These are phyloP conservation scores for Sporothrix protearum DNA, from an alignment of 2,329 filamentous ascomycete species.

Conservation along the genomic window DNA sequence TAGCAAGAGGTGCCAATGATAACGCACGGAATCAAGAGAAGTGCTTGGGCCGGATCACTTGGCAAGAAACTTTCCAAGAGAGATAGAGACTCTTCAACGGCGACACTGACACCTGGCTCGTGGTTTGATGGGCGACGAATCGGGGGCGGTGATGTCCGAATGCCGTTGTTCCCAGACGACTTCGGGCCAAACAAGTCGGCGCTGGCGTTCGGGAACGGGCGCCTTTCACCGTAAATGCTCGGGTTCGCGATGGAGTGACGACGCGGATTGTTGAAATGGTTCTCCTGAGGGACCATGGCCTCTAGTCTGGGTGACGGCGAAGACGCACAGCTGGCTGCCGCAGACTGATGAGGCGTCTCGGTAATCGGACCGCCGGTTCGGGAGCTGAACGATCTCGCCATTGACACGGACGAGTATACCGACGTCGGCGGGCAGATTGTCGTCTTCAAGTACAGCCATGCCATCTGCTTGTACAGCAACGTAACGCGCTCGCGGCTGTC, in stretches of 20 bases:
- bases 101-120: conserved; percentile 50
- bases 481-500: conserved; percentile 56
- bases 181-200: conserved; percentile 22
- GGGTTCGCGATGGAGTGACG: conserved; percentile 32
- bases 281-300: conserved; percentile 5
- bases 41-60: conserved; percentile 56
- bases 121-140: conserved; percentile 47
- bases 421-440: conserved; percentile 55
- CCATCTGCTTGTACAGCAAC: conserved; percentile 61
- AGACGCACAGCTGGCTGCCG: conserved; percentile 37
- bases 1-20: conserved; percentile 61
- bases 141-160: conserved; percentile 43
- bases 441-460: conserved; percentile 62
- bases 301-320: conserved; percentile 33
- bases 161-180: conserved; percentile 10
- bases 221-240: conserved; percentile 16
- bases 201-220: conserved; percentile 24
- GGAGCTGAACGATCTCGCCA: conserved; percentile 6
- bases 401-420: conserved; percentile 25
- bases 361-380: conserved; percentile 22
- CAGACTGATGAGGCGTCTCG: conserved; percentile 34
- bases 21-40: conserved; percentile 59
- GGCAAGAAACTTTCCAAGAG: conserved; percentile 55
- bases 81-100: conserved; percentile 55
- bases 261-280: conserved; percentile 22